A percentile compares a stretch with the other conserved stretches of the same genome.
phyloP scores from a whole-genome alignment of 2,329 filamentous ascomycete genomes.

The Chrysoporthe cubensis region DNA sequence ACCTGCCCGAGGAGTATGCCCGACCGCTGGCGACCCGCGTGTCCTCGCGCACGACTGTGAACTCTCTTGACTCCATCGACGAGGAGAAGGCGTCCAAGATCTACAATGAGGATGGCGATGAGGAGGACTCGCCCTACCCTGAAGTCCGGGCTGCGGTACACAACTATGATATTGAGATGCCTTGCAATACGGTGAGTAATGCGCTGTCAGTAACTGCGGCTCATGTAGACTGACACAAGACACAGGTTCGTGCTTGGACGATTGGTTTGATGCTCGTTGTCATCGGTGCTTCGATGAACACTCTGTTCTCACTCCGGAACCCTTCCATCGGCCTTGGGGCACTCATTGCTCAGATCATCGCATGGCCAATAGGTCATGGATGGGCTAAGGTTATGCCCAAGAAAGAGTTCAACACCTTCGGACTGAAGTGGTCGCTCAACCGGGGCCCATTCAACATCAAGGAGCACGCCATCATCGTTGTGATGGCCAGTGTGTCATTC shows the following conservation, averaged over 20 bases:
- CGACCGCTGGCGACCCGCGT: constrained; percentile 36
- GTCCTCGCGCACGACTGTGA: constrained; percentile 27
- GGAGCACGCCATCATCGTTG: constrained; percentile 69
- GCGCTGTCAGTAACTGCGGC: too few species aligned
- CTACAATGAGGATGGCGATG: constrained; percentile 41
- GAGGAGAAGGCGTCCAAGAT: constrained; percentile 31
- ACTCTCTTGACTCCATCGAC: constrained; percentile 29
- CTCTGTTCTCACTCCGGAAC: constrained; percentile 64
- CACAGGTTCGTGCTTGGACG: constrained; percentile 53
- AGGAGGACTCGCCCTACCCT: constrained; percentile 66
- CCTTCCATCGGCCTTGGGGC: constrained; percentile 65
- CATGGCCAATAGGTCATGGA: constrained; percentile 64
- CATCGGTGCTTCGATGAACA: constrained; percentile 64
- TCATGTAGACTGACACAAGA: not conserved
- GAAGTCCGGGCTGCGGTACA: constrained; percentile 67
- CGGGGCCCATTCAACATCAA: constrained; percentile 73
- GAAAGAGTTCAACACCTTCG: constrained; percentile 55
- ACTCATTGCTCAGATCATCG: constrained; percentile 66
- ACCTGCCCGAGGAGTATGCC: constrained; percentile 50
- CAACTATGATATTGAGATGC: constrained; percentile 67
- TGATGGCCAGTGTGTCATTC: constrained; percentile 74
- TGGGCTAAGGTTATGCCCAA: constrained; percentile 62
- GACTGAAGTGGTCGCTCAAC: constrained; percentile 61
- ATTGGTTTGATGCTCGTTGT: constrained; percentile 63
- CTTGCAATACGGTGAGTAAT: constrained; percentile 64